phyloP scores from a whole-genome alignment of 345 rosid species.

The Psidium friedrichsthalianum region DNA sequence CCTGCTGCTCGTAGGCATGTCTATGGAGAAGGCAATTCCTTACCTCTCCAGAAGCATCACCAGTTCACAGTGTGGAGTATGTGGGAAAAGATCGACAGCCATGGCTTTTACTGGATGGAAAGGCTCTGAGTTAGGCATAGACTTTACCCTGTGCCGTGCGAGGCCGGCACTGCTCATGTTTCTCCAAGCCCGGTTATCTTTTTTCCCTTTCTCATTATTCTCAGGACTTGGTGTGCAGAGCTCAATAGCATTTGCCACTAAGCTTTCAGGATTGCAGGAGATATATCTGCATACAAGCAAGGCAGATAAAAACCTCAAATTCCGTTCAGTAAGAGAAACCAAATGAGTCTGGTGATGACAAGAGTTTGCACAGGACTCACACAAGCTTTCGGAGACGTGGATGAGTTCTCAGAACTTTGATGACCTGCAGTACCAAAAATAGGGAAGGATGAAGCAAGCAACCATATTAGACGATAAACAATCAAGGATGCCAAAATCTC shows the following conservation, averaged over 20 bases:
- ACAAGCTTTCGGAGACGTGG: conserved; percentile 58
- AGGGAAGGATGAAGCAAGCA: not conserved
- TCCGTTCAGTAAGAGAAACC: not conserved
- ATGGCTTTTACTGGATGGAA: conserved; percentile 85
- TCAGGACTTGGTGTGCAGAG: conserved; percentile 77
- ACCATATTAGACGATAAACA: not conserved
- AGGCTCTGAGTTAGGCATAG: conserved; percentile 85
- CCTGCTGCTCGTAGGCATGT: not conserved
- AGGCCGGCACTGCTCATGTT: conserved; percentile 68
- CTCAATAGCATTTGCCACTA: conserved; percentile 88
- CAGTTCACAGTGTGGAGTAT: conserved; percentile 90
- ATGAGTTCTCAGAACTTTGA: conserved; percentile 76
- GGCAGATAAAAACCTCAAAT: not conserved
- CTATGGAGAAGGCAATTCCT: not conserved
- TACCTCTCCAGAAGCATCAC: conserved; percentile 90
- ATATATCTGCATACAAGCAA: conserved; percentile 42
- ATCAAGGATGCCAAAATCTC: not conserved
- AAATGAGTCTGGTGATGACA: not conserved
- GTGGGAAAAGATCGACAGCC: conserved; percentile 97
- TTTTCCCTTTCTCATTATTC: conserved; percentile 53
- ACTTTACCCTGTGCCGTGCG: conserved; percentile 79
- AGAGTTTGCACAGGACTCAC: conserved; percentile 36
- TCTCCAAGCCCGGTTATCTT: conserved; percentile 53
- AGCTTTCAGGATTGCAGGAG: conserved; percentile 93
- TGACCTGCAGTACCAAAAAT: conserved; percentile 35